A percentile compares a stretch with the other conserved stretches of the same genome.
phyloP scores from a whole-genome alignment of 1,284 basidiomycete species.

The Fomitopsis palustris region DNA sequence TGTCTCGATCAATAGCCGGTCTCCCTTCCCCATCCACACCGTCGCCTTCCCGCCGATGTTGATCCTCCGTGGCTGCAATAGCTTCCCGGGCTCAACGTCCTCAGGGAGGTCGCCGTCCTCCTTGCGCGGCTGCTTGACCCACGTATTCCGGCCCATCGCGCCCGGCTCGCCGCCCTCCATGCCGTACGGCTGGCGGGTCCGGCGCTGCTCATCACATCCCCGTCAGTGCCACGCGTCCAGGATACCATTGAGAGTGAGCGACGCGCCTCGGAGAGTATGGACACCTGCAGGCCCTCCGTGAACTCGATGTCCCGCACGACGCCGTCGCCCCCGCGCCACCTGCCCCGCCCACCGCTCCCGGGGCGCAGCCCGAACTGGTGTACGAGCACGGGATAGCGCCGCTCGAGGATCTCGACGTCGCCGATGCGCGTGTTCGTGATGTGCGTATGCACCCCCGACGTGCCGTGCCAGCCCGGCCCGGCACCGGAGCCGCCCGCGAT shows the following conservation, averaged over 20 bases:
- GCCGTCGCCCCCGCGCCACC: conserved; percentile 85
- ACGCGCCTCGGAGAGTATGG: conserved; percentile 78
- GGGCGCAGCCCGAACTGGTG: conserved; percentile 80
- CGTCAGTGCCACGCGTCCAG: neutral
- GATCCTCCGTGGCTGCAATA: conserved; percentile 55
- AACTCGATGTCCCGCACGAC: conserved; percentile 88
- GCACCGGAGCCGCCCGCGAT: conserved; percentile 94
- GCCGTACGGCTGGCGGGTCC: conserved; percentile 89
- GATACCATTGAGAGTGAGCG: neutral
- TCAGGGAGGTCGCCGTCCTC: conserved; percentile 63
- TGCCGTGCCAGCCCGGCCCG: conserved; percentile 88
- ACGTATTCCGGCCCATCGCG: conserved; percentile 79
- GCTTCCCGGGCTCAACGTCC: conserved; percentile 23
- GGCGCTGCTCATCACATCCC: conserved; percentile 45
- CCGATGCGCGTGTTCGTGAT: conserved; percentile 95
- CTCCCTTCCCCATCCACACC: conserved; percentile 83
- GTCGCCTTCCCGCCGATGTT: conserved; percentile 94
- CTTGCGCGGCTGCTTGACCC: conserved; percentile 76
- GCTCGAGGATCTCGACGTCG: conserved; percentile 90
- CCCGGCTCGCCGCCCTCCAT: conserved; percentile 83
- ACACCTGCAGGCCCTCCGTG: conserved; percentile 81
- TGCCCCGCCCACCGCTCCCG: conserved; percentile 77
- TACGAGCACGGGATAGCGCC: conserved; percentile 85
- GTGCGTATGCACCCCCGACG: conserved; percentile 83
- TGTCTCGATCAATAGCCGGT: conserved; percentile 80